Base-by-base conservation (phyloP, 257 asterid species). In the Nicotiana tomentosiformis region DNA sequence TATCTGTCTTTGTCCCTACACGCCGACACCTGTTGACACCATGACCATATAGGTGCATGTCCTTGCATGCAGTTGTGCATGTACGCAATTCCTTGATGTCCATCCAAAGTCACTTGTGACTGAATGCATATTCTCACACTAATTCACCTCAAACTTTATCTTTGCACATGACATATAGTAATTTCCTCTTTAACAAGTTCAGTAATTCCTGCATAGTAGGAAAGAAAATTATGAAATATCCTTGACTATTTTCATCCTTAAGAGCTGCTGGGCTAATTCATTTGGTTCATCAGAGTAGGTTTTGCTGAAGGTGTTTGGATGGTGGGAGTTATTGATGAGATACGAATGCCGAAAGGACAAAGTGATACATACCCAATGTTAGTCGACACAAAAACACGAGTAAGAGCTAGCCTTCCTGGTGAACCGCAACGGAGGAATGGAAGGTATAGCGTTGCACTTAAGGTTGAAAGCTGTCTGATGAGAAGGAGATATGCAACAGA, bases 331-430 rank as follows among this genome's bases (percentile, higher is more conserved):
- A 89, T 95, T 66, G 99, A 95, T 92, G 98, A 95, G 88, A 82
- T 95, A 83, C 91, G 96, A 55, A 90, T 94, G 96, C 88, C 93
- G 55, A 79, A 37, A 77, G 84, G 89, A 14, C 93, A 87, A 77
- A 66, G 88, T 81, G 89, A 88, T 78, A 85, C 88, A 89, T 80
- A 67, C 79, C 93, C 98, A 78, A 83, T 72, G 51, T 81, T 95
- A 81, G 95, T 92, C 66, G 99, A 95, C 88, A 94, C 95, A 43
- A 95, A 95, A 91, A 95, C 98, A 77, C 97, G 99, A 78, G 90
- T 80, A 62, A 88, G 53, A 83, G 86, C 97, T 80, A 92, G 81
- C 56, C 93, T 90, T 85, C 99, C 98, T 77, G 43, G 90, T 76
- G 97, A 92, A 89, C 92, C 97, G 15, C 99, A 95, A 81, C 92